These are phyloP conservation scores for Delphinella strobiligena DNA, from an alignment of 2,329 filamentous ascomycete species.

Conservation along the genomic window DNA sequence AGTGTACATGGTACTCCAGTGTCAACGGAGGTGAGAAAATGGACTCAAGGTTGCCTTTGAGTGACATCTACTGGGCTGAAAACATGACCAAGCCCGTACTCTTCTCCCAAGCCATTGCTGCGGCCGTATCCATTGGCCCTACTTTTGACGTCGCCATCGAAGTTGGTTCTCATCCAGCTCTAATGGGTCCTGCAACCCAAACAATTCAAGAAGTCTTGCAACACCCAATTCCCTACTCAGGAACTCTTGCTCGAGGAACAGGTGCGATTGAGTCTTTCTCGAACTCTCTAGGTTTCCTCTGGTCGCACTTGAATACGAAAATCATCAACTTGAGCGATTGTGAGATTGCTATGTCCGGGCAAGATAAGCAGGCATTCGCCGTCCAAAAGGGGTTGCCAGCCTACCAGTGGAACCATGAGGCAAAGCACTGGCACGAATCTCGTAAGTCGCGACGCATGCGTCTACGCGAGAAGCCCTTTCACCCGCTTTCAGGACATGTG, in stretches of 20 bases:
- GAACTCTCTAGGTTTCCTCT: conserved; percentile 9
- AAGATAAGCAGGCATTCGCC: neutral
- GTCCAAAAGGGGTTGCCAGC: conserved; percentile 10
- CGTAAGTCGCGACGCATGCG: conserved; percentile 3
- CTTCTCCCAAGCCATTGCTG: conserved; percentile 28
- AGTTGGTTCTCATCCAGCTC: conserved; percentile 32
- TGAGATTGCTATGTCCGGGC: neutral
- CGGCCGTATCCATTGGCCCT: conserved; percentile 12
- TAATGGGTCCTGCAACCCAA: conserved; percentile 27
- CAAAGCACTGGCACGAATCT: conserved; percentile 10
- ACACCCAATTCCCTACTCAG: conserved; percentile 5
- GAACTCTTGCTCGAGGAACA: conserved; percentile 12
- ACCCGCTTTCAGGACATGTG: conserved; percentile 10
- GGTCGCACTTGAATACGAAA: conserved; percentile 3
- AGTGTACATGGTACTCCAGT: conserved; percentile 4
- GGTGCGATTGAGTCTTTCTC: conserved; percentile 13
- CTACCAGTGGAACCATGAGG: conserved; percentile 12
- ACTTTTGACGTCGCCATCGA: conserved; percentile 27
- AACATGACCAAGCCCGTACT: conserved; percentile 32
- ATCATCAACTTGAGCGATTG: conserved; percentile 2
- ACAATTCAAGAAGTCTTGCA: conserved; percentile 16
- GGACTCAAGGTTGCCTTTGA: too few species aligned
- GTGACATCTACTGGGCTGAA: conserved; percentile 27
- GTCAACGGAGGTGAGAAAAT: conserved; percentile 2
- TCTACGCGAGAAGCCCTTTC: neutral